Percentiles rank a stretch among this genome's conserved stretches.
phyloP scores from a whole-genome alignment of 116 monocot species.

The Zostera marina region DNA sequence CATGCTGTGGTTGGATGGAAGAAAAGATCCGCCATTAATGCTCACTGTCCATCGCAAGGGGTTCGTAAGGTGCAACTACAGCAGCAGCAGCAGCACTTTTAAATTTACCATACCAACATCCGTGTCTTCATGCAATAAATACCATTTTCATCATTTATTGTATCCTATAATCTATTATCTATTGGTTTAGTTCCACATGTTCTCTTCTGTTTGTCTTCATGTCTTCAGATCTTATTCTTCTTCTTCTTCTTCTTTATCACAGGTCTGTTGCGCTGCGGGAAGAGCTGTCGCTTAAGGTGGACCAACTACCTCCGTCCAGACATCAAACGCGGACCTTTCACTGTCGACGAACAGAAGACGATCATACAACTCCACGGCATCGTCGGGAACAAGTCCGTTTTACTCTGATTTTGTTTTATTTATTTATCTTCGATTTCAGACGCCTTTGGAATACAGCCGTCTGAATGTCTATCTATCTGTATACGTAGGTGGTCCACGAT shows the following conservation, averaged over 20 bases:
- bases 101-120: not conserved
- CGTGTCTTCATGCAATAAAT: too few relatives aligned
- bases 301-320: conserved; percentile 73
- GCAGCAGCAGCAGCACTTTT: not conserved
- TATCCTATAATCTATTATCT: not conserved
- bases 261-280: conserved; percentile 63
- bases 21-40: not conserved
- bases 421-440: not conserved
- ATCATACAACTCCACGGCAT: conserved; percentile 74
- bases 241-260: not conserved
- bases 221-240: not conserved
- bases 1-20: not conserved
- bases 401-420: not conserved
- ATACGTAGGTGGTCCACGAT: conserved; percentile 29
- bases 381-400: conserved; percentile 44
- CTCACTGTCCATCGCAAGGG: not conserved
- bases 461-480: not conserved
- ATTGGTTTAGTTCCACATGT: not conserved
- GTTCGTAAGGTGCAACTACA: not conserved
- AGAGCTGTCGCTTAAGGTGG: conserved; percentile 84
- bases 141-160: not conserved
- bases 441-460: not conserved
- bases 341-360: conserved; percentile 52
- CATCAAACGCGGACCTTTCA: conserved; percentile 80
- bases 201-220: not conserved